Percentiles rank a stretch among this genome's conserved stretches.
Conservation (phyloP, 2,329 filamentous ascomycete genomes). For the Celoporthe dispersa region DNA sequence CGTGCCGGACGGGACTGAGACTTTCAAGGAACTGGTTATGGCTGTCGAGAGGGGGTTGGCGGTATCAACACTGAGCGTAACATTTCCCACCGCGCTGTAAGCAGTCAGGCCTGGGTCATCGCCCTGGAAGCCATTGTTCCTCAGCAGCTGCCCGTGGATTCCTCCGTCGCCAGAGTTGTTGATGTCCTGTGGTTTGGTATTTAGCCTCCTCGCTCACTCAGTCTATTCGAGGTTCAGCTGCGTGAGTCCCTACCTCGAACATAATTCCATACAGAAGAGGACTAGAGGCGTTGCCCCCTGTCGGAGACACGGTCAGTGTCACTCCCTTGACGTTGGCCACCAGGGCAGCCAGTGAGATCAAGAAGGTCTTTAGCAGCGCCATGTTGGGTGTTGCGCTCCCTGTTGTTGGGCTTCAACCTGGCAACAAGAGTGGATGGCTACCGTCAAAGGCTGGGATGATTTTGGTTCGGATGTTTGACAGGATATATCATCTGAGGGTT, state of each 20-base stretch:
- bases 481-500: neutral
- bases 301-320: constrained; percentile 28
- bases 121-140: constrained; percentile 71
- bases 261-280: constrained; percentile 47
- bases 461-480: neutral
- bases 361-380: neutral
- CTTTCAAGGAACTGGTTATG: constrained; percentile 56
- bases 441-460: neutral
- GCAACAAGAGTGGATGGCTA: neutral
- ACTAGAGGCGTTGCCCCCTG: constrained; percentile 44
- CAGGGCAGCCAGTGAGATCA: neutral
- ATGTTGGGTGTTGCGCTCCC: neutral
- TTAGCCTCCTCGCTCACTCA: neutral
- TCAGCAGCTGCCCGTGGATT: constrained; percentile 68
- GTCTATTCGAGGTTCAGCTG: neutral
- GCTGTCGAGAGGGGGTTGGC: constrained; percentile 54
- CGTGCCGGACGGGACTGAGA: constrained; percentile 32
- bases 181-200: constrained; percentile 48
- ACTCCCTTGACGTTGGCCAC: constrained; percentile 11
- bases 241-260: constrained; percentile 36
- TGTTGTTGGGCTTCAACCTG: neutral
- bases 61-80: constrained; percentile 51
- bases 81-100: constrained; percentile 50
- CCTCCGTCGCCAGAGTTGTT: constrained; percentile 60
- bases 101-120: constrained; percentile 47